Evolutionary conservation across 257 asterid genomes (phyloP).

Genomic region (Rhazya stricta): DNA sequence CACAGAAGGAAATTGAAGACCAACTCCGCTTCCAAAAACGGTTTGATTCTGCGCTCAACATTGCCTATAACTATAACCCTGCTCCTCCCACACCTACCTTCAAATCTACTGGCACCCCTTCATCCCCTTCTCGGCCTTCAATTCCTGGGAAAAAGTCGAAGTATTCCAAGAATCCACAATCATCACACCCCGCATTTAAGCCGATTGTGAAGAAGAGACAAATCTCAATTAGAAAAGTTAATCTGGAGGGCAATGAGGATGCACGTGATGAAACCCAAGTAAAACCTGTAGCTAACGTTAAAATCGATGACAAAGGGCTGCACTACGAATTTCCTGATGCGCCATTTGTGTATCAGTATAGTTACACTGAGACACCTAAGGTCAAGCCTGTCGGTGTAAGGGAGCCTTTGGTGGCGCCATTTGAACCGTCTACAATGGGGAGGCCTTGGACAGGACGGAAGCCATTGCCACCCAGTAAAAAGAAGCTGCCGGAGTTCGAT

Average conservation of each 20-base stretch:
- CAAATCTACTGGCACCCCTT: conserved; percentile 85
- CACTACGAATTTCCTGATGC: conserved; percentile 74
- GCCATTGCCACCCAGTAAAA: conserved; percentile 74
- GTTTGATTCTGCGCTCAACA: conserved; percentile 58
- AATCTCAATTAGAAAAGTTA: conserved; percentile 17
- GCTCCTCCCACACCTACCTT: conserved; percentile 67
- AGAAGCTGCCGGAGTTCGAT: conserved; percentile 78
- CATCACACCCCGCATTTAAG: conserved; percentile 58
- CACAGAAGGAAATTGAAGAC: conserved; percentile 78
- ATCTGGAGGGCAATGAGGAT: neutral
- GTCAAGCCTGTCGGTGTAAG: conserved; percentile 69
- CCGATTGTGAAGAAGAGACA: conserved; percentile 33
- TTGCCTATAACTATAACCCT: conserved; percentile 63
- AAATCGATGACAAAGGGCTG: conserved; percentile 63
- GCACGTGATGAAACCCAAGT: conserved; percentile 11
- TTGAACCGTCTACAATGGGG: conserved; percentile 68
- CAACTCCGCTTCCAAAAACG: conserved; percentile 67
- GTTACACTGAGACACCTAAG: conserved; percentile 94
- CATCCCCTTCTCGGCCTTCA: conserved; percentile 77
- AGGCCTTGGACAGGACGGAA: conserved; percentile 90
- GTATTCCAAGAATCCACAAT: conserved; percentile 46
- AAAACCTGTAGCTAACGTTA: conserved; percentile 33
- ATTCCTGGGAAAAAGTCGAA: conserved; percentile 78
- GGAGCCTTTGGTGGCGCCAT: conserved; percentile 84
- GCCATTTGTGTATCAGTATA: conserved; percentile 83